Evolutionary conservation across 2,329 filamentous ascomycete genomes (phyloP), one percentile per base, ranked within the genome.

Genomic region (Westerdykella sp.): DNA sequence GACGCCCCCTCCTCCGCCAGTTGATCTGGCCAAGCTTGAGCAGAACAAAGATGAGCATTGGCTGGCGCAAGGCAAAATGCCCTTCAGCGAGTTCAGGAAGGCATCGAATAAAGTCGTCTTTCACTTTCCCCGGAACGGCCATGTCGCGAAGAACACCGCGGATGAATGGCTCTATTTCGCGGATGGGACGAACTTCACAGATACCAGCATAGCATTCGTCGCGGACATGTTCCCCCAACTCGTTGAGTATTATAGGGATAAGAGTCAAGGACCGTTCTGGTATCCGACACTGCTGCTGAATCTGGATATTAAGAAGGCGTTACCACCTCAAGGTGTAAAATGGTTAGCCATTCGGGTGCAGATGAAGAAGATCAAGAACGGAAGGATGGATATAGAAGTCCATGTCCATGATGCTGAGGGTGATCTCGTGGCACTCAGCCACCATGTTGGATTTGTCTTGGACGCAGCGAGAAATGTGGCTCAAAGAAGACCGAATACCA

Each of bases 221-320:
- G 73, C 74, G 14, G 86, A 91, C 61, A 79, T 80, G 59, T 86
- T 83, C 51, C 83, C 83, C 2, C 78, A 82, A 58, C 72, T 85
- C 18, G 65, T 85, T 12, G 81, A 87, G 62, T 49, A 45, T 4
- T 69, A 67, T 48, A 60, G 57, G 31, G 65, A 66, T 3, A 48
- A 60, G 15, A 51, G 40, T 1, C 50, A 60, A 40, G 60, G 59
- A 41, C 63, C 59, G 15, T 80, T 79, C 53, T 89, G 85, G 86
- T 88, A 87, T 60, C 85, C 85, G 0, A 94, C 87, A 1, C 45
- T 94, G 1, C 69, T 82, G 14, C 67, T 93, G 59, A 88, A 86
- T 60, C 56, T 94, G 16, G 87, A 94, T 49, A 71, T 89, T 32
- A 93, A 91, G 71, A 86, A 84, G 60, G 63, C 74, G 6, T 62